Evolutionary conservation across 1,284 basidiomycete genomes (phyloP).

Genomic region (Sporisorium iseilematis-ciliati): DNA sequence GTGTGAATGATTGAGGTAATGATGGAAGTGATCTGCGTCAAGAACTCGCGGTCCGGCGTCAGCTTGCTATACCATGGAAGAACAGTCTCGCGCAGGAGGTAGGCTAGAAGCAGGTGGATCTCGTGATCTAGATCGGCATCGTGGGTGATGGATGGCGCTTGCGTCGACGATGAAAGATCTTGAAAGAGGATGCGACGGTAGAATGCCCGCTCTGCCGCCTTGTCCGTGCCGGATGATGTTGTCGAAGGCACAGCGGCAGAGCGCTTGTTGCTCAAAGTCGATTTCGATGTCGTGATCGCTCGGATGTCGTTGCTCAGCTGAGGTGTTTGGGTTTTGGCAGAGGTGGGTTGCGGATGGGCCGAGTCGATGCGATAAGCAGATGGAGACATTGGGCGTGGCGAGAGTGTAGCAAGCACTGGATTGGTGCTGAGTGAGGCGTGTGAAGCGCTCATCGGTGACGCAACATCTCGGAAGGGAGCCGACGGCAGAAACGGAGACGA

Average conservation of each 20-base stretch:
- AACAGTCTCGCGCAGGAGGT: conserved; percentile 52
- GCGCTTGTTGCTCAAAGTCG: neutral
- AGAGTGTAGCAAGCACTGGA: conserved; percentile 35
- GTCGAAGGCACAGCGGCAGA: conserved; percentile 1
- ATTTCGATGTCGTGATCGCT: neutral
- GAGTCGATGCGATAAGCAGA: conserved; percentile 20
- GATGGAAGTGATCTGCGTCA: conserved; percentile 43
- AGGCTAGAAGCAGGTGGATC: conserved; percentile 48
- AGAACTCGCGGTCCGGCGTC: conserved; percentile 54
- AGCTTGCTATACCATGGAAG: conserved; percentile 58
- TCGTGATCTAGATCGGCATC: conserved; percentile 49
- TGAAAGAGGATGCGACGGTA: conserved; percentile 52
- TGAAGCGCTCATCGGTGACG: conserved; percentile 32
- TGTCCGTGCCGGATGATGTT: conserved; percentile 9
- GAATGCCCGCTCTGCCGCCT: conserved; percentile 31
- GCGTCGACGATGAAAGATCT: conserved; percentile 17
- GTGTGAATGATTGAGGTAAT: conserved; percentile 31
- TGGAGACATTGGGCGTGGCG: conserved; percentile 32
- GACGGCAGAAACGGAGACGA: conserved; percentile 23
- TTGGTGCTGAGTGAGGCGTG: conserved; percentile 38
- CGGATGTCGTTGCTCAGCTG: neutral
- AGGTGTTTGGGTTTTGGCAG: neutral
- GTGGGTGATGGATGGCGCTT: conserved; percentile 30
- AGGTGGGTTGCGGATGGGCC: neutral
- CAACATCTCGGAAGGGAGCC: conserved; percentile 31